phyloP scores from a whole-genome alignment of 169 alveolate species.

The Toxoplasma gondii region DNA sequence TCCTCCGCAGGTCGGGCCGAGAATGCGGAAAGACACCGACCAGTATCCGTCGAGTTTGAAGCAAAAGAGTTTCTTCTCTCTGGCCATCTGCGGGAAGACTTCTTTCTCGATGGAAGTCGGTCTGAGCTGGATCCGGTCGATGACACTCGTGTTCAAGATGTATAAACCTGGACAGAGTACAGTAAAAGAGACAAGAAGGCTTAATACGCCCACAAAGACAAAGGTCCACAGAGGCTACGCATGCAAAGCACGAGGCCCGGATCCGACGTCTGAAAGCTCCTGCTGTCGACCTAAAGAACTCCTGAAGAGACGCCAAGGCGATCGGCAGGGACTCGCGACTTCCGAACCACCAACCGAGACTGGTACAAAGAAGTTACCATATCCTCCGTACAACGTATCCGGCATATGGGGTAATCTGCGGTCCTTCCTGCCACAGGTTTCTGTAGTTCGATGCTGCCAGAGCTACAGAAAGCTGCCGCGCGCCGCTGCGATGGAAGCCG shows the following conservation, averaged over 20 bases:
- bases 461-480: too few species aligned
- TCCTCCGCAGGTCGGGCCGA: too few species aligned
- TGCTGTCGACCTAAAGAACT: too few species aligned
- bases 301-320: too few species aligned
- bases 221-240: background rate
- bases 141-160: slow-evolving; percentile 84
- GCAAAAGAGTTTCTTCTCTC: slow-evolving; percentile 78
- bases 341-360: too few species aligned
- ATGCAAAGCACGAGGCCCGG: background rate
- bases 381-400: too few species aligned
- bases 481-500: too few species aligned
- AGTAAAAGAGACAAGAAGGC: background rate
- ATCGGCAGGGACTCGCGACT: too few species aligned
- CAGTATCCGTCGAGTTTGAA: slow-evolving; percentile 83
- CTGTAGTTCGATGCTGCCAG: too few species aligned
- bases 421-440: too few species aligned
- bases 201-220: background rate
- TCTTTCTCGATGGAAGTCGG: slow-evolving; percentile 95
- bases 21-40: slow-evolving; percentile 5
- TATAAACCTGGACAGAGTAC: slow-evolving; percentile 73
- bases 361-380: too few species aligned
- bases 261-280: background rate
- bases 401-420: too few species aligned
- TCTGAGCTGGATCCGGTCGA: slow-evolving; percentile 88
- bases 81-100: slow-evolving; percentile 95